Evolutionary conservation across 768 basidiomycete species (phyloP).

Genomic region (Suillus tomentosus): DNA sequence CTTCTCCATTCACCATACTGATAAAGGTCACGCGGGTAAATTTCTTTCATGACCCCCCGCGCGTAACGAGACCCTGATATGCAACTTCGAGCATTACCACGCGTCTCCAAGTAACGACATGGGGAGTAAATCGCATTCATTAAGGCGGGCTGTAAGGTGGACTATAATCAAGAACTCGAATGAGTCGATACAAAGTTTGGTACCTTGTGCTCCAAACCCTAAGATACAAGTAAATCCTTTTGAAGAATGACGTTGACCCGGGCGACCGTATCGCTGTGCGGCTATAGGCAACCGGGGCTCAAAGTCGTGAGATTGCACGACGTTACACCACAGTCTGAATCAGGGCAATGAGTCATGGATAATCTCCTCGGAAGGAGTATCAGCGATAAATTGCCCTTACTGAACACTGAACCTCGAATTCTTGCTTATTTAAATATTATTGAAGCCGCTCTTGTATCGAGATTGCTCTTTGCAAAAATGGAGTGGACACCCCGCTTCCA

Average conservation of each 20-base stretch:
- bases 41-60: not conserved
- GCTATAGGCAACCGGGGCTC: too few species aligned
- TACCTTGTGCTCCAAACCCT: slow-evolving; percentile 1
- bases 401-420: not conserved
- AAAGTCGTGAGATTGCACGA: slow-evolving; percentile 1
- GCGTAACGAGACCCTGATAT: too few species aligned
- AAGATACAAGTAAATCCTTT: not conserved
- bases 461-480: not conserved
- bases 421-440: not conserved
- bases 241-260: not conserved
- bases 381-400: not conserved
- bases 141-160: not conserved
- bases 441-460: not conserved
- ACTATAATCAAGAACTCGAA: not conserved
- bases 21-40: not conserved
- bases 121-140: slow-evolving; percentile 2
- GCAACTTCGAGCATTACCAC: not conserved
- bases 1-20: not conserved
- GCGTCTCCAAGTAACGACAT: not conserved
- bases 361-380: slow-evolving; percentile 4
- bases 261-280: not conserved
- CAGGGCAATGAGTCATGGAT: not conserved
- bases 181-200: not conserved
- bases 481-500: not conserved
- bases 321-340: not conserved